Conservation (phyloP, 331 rosid genomes). For the Arachis monticola region DNA sequence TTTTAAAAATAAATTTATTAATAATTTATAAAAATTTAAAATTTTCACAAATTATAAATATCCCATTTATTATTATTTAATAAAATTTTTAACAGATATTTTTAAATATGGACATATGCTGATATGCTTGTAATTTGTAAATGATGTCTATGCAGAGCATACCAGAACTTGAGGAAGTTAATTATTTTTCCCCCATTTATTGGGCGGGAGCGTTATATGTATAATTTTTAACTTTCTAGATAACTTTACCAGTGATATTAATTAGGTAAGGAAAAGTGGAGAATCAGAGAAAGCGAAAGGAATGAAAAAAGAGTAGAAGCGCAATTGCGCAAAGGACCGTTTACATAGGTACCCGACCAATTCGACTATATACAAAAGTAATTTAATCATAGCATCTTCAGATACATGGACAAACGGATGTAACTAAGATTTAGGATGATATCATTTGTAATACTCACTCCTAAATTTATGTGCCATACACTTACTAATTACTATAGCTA, state of each 20-base stretch:
- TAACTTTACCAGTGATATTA: constrained; percentile 75
- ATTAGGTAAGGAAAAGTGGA: not conserved
- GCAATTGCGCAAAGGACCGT: too few species aligned
- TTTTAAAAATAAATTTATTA: too few species aligned
- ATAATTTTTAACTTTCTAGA: constrained; percentile 42
- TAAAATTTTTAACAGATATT: too few species aligned
- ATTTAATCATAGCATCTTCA: not conserved
- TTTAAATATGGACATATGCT: too few species aligned
- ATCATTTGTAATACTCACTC: not conserved
- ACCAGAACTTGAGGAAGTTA: not conserved
- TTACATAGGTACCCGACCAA: not conserved
- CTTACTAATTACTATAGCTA: too few species aligned
- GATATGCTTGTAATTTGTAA: too few species aligned
- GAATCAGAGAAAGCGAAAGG: not conserved
- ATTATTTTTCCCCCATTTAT: constrained; percentile 54
- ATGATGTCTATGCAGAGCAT: too few species aligned
- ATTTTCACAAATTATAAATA: too few species aligned
- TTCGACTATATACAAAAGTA: not conserved
- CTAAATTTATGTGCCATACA: too few species aligned
- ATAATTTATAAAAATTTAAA: too few species aligned
- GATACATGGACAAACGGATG: too few species aligned
- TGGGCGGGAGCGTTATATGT: constrained; percentile 62
- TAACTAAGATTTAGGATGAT: not conserved
- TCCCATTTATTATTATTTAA: too few species aligned
- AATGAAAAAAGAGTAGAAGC: not conserved